A percentile compares a stretch with the other conserved stretches of the same genome.
These are phyloP conservation scores for Arxiozyma heterogenica DNA, from an alignment of 1,139 yeast species.

Conservation along the genomic window DNA sequence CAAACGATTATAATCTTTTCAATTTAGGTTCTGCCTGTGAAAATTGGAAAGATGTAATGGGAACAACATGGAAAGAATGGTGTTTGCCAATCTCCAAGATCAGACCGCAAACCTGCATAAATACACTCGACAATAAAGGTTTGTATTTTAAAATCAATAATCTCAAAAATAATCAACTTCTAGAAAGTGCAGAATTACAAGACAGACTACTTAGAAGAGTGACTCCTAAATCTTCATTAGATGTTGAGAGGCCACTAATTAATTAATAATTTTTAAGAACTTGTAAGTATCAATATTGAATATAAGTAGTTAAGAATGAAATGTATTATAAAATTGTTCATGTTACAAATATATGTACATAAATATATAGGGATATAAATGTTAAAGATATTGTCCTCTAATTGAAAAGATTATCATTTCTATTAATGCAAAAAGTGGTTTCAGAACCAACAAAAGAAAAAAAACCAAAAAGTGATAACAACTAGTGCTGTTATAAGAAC, in stretches of 20 bases:
- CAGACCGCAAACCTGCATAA: conserved; percentile 21
- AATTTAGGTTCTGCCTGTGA: conserved; percentile 50
- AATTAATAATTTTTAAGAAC: background rate
- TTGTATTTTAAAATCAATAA: conserved; percentile 43
- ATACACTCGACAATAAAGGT: conserved; percentile 38
- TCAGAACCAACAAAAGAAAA: background rate
- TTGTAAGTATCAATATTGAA: background rate
- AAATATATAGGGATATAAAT: no score
- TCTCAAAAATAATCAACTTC: conserved; percentile 35
- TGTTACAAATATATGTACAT: background rate
- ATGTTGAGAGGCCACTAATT: conserved; percentile 6
- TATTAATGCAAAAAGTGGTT: background rate
- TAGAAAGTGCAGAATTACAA: conserved; percentile 28
- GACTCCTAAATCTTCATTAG: conserved; percentile 26
- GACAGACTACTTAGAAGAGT: conserved; percentile 25
- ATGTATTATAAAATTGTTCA: background rate
- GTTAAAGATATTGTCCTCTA: background rate
- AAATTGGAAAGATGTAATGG: conserved; percentile 73
- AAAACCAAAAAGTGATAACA: background rate
- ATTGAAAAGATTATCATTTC: background rate
- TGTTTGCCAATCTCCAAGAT: conserved; percentile 48
- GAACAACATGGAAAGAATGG: conserved; percentile 57
- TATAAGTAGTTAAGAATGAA: background rate
- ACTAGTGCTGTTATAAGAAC: background rate
- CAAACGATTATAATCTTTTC: conserved; percentile 50